A percentile compares a stretch with the other conserved stretches of the same genome.
These are phyloP conservation scores for Neurospora hispaniola DNA, from an alignment of 495 filamentous ascomycete genomes.

Conservation along the genomic window DNA sequence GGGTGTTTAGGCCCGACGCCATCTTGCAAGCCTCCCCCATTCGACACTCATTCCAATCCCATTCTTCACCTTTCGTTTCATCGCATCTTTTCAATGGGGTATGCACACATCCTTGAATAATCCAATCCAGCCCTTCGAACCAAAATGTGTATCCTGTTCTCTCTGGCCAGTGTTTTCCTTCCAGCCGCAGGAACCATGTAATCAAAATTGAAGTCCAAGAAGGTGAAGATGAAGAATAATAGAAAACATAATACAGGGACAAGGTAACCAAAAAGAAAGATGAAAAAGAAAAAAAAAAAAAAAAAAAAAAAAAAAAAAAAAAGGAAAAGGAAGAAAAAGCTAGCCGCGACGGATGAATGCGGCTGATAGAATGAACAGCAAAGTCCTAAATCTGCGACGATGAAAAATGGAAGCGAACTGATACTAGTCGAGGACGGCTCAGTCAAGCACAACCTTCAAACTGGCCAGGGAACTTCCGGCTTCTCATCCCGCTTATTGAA, in stretches of 20 bases:
- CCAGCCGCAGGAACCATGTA: neutral
- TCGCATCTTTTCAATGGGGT: neutral
- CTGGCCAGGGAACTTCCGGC: neutral
- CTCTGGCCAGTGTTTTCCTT: neutral
- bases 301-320: neutral
- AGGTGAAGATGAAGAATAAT: neutral
- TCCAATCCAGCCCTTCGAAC: neutral
- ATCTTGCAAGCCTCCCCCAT: neutral
- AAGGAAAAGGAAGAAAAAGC: neutral
- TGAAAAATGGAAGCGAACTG: neutral
- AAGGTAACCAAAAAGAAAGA: neutral
- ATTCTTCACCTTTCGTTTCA: neutral
- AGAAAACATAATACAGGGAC: neutral
- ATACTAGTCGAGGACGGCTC: neutral
- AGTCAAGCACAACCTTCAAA: neutral
- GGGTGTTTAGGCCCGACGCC: neutral
- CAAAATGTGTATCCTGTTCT: neutral
- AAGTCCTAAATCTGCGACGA: neutral
- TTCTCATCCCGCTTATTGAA: neutral
- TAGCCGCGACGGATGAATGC: neutral
- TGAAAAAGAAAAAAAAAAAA: neutral
- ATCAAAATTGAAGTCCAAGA: neutral
- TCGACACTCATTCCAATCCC: neutral
- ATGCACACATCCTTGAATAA: neutral
- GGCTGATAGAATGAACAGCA: neutral